phyloP scores from a whole-genome alignment of 129 eudicot species.

The Logfia minima region DNA sequence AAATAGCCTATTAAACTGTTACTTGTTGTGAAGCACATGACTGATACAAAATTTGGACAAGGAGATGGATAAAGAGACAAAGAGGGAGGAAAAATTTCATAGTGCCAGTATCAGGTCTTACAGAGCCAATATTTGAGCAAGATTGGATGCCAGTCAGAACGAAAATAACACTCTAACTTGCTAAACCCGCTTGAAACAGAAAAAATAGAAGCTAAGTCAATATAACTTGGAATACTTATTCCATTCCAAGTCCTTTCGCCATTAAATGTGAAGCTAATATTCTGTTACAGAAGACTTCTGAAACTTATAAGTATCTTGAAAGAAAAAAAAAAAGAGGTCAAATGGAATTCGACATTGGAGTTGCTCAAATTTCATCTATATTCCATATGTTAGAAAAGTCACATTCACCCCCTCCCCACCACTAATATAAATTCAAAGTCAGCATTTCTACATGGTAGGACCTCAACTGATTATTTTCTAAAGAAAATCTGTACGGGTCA shows the following conservation, averaged over 20 bases:
- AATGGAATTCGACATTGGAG: not conserved
- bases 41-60: conserved; percentile 12
- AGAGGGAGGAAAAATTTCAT: not conserved
- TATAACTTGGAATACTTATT: not conserved
- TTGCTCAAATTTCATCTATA: not conserved
- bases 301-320: not conserved
- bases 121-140: not conserved
- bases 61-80: not conserved
- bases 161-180: conserved; percentile 8
- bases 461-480: not conserved
- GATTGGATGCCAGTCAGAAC: not conserved
- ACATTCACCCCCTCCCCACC: not conserved
- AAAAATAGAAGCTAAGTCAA: not conserved
- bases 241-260: not conserved
- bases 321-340: not conserved
- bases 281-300: not conserved
- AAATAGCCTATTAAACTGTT: conserved; percentile 5
- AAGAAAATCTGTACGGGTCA: not conserved
- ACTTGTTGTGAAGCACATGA: conserved; percentile 6
- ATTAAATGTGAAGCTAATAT: not conserved
- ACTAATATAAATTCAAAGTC: not conserved
- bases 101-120: not conserved
- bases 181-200: not conserved
- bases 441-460: not conserved
- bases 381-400: not conserved